phyloP scores from a whole-genome alignment of 495 filamentous ascomycete genomes.

The Neurospora sp. region DNA sequence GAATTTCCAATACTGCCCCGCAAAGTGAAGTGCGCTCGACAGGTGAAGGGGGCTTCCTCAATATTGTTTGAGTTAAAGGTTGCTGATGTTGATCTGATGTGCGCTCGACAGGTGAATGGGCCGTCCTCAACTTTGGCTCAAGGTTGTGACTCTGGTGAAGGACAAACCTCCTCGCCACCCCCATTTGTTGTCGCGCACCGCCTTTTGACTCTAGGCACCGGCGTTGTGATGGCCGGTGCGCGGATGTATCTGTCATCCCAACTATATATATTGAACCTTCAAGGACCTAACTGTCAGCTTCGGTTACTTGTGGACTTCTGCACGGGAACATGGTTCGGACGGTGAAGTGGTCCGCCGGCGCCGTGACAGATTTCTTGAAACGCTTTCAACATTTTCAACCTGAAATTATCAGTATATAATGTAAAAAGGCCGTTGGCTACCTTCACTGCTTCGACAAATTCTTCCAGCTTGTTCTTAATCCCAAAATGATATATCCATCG shows the following conservation, averaged over 20 bases:
- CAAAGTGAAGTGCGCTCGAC: neutral
- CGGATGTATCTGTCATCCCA: neutral
- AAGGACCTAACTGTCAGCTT: neutral
- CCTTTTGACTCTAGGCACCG: neutral
- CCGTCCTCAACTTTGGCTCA: neutral
- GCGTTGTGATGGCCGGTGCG: neutral
- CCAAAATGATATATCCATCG: neutral
- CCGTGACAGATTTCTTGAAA: neutral
- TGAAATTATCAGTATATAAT: neutral
- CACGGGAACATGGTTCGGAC: neutral
- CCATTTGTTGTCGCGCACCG: neutral
- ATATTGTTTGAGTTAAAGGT: neutral
- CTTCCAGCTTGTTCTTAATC: neutral
- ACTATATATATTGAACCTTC: neutral
- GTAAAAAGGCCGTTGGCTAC: neutral
- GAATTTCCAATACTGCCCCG: neutral
- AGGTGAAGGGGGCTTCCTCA: neutral
- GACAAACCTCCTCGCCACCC: neutral
- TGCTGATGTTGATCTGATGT: neutral
- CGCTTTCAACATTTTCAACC: neutral
- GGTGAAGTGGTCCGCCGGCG: neutral
- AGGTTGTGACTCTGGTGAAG: neutral
- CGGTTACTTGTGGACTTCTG: neutral
- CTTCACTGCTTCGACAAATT: rapidly evolving
- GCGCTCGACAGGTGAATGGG: neutral